These are phyloP conservation scores for Nitzschia putrida DNA, from an alignment of 108 stramenopile species.

Conservation along the genomic window DNA sequence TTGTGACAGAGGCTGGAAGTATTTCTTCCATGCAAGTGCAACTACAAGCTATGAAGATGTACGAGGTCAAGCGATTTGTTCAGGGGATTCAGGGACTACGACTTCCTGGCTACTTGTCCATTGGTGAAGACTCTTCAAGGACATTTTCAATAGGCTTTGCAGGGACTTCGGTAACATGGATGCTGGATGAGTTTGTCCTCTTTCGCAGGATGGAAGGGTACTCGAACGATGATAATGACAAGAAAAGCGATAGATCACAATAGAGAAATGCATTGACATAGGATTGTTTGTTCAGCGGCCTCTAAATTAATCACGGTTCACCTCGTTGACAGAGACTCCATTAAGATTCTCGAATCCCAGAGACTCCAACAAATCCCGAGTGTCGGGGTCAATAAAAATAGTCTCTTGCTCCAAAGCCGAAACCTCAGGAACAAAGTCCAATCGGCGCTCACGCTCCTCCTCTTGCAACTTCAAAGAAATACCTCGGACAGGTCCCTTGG, in stretches of 20 bases:
- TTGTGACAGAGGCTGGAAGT: constrained; percentile 22
- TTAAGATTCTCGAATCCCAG: constrained; percentile 84
- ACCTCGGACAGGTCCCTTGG: constrained; percentile 97
- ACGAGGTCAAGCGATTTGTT: constrained; percentile 29
- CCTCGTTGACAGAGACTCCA: constrained; percentile 77
- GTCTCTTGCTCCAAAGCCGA: constrained; percentile 96
- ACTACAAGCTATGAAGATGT: constrained; percentile 17
- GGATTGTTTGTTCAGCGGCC: neutral
- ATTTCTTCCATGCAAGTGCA: constrained; percentile 6
- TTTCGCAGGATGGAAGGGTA: constrained; percentile 9
- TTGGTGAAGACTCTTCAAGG: too few species aligned
- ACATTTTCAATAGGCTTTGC: too few species aligned
- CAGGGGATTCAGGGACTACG: constrained; percentile 32
- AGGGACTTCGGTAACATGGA: too few species aligned
- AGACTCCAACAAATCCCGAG: constrained; percentile 94
- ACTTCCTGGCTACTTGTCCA: neutral
- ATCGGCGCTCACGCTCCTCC: constrained; percentile 98
- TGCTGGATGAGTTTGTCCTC: constrained; percentile 33
- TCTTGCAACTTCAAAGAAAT: constrained; percentile 99
- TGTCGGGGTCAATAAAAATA: constrained; percentile 95
- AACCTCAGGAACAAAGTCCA: constrained; percentile 99
- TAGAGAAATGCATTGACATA: too few species aligned
- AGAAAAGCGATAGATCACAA: neutral
- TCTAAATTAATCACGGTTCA: constrained; percentile 35
- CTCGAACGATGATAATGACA: too few species aligned